These are phyloP conservation scores for Thielaviopsis punctulata DNA, from an alignment of 2,329 filamentous ascomycete species.

Conservation along the genomic window DNA sequence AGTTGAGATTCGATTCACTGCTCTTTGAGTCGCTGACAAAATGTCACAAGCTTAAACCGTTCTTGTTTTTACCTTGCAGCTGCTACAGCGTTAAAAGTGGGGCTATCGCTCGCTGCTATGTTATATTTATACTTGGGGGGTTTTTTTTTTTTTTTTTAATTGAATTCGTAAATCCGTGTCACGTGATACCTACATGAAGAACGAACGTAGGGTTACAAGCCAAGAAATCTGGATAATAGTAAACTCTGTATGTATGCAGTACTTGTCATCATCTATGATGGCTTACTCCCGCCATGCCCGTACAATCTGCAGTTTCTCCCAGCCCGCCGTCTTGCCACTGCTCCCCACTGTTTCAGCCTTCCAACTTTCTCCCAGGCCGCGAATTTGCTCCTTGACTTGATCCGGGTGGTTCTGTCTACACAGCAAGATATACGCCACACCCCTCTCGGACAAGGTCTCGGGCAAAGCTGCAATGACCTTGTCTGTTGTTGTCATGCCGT, in stretches of 20 bases:
- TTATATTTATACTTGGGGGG: background rate
- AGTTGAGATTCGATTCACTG: too few species aligned
- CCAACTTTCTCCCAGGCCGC: slow-evolving; percentile 42
- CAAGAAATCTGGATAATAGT: too few species aligned
- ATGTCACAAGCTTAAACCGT: too few species aligned
- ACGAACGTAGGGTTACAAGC: too few species aligned
- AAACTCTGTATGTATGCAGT: too few species aligned
- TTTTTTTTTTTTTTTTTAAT: background rate
- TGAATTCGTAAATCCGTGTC: too few species aligned
- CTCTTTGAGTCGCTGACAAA: too few species aligned
- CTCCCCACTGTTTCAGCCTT: slow-evolving; percentile 57
- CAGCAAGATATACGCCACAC: slow-evolving; percentile 76
- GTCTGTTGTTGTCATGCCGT: slow-evolving; percentile 90
- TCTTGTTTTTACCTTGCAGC: too few species aligned
- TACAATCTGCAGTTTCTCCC: slow-evolving; percentile 85
- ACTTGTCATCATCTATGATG: background rate
- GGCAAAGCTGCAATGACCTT: slow-evolving; percentile 57
- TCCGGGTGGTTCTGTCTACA: slow-evolving; percentile 82
- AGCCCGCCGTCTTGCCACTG: slow-evolving; percentile 77
- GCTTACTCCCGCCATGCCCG: slow-evolving; percentile 52
- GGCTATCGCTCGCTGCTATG: background rate
- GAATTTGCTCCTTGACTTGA: slow-evolving; percentile 47
- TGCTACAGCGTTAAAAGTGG: too few species aligned
- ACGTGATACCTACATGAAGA: too few species aligned
- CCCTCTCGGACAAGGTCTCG: slow-evolving; percentile 41